Base-by-base conservation (phyloP, 2,329 filamentous ascomycete species). In the Botrytis cinerea region DNA sequence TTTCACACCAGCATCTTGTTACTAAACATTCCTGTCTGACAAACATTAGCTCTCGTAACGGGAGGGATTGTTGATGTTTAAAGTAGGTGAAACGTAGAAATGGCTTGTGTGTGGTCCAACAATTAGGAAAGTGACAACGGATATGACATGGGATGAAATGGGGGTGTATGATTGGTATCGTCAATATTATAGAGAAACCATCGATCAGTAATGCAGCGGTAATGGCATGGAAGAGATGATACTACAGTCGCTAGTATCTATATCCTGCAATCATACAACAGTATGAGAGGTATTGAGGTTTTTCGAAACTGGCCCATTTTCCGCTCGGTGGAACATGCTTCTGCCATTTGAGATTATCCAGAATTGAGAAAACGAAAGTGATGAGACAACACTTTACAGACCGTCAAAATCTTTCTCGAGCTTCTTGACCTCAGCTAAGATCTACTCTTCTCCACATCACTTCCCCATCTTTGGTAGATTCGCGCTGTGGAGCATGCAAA, bases 31-130 rank as follows among this genome's bases (percentile, higher is more conserved):
- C 0, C 16, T 57, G 7, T 32, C n/a, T 9, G n/a, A 8, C 1
- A 8, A 14, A 18, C 1, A 8, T 1, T 4, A 28, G 51, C 14
- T 18, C 7, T 28, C 0, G 1, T 32, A 9, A 9, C 2, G 28
- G 28, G n/a, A 28, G 51, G 6, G 10, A 51, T 6, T 28, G 1
- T 9, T 40, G 22, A 14, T n/a, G 4, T 25, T 18, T 10, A 3
- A 38, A n/a, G 22, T 25, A 16, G 22, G 2, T 18, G 35, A 61
- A 10, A 38, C 0, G 25, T 35, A 38, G 20, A 10, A 35, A 20
- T 59, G 1, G 3, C 4, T 22, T 35, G 1, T 18, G 3, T 20
- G 25, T 40, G 22, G 7, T 38, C 20, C 6, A n/a, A 8, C 1
- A 25, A 40, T 2, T n/a, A 57, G 14, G 6, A 12, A 1, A 35